Conservation (phyloP, 441 rosid species). For the Populus hybrid region DNA sequence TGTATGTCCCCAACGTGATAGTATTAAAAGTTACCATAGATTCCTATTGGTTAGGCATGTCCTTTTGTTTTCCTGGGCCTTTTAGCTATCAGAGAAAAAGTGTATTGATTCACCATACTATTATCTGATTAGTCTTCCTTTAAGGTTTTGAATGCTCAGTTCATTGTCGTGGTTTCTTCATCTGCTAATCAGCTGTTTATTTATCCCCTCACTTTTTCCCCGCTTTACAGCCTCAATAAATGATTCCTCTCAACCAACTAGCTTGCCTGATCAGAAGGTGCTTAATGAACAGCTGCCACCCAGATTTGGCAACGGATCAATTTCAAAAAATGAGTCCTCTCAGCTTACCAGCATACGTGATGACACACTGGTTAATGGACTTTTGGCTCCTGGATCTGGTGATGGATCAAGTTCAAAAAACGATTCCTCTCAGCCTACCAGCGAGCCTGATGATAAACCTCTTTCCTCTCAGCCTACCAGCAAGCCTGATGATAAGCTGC, state of each 20-base stretch:
- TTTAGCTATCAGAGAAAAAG: background rate
- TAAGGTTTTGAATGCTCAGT: background rate
- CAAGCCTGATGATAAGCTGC: background rate
- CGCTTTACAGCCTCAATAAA: background rate
- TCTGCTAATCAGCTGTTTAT: background rate
- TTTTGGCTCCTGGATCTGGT: background rate
- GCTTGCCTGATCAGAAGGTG: background rate
- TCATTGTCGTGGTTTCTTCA: background rate
- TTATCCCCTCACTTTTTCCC: background rate
- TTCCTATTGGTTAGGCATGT: background rate
- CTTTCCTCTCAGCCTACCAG: background rate
- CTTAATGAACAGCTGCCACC: background rate
- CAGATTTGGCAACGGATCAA: background rate
- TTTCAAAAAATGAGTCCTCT: constrained; percentile 2
- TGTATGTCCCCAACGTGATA: background rate
- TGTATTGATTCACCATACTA: background rate
- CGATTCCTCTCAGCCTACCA: constrained; percentile 1
- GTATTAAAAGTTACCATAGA: background rate
- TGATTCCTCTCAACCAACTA: background rate
- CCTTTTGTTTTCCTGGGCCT: background rate
- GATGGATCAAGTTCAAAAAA: constrained; percentile 5
- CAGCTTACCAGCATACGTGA: background rate
- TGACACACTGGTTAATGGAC: background rate
- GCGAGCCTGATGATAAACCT: background rate
- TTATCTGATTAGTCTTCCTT: background rate